Evolutionary conservation across 2,329 filamentous ascomycete species (phyloP).

Genomic region (Botryotinia convoluta): DNA sequence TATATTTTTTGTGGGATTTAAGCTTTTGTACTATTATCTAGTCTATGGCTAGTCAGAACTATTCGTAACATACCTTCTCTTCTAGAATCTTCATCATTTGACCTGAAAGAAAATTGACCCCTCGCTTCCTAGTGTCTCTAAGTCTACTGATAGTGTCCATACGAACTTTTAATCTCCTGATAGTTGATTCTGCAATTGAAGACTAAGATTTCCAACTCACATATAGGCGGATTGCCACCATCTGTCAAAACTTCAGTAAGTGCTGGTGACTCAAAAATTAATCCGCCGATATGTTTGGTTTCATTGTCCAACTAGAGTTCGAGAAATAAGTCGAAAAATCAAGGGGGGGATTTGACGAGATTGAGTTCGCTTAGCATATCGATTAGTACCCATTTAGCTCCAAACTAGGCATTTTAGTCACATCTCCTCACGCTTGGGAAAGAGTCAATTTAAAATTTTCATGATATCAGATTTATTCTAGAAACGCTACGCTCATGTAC

Average conservation of each 20-base stretch:
- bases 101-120: background rate
- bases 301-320: background rate
- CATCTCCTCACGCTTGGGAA: background rate
- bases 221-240: too few relatives aligned
- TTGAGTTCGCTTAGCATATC: background rate
- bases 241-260: fast-evolving
- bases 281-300: fast-evolving
- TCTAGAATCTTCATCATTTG: background rate
- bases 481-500: background rate
- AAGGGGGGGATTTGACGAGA: background rate
- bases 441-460: background rate
- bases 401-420: background rate
- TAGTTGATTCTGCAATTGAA: background rate
- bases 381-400: background rate
- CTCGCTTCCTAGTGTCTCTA: background rate
- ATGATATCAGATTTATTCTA: background rate
- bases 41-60: background rate
- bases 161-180: background rate
- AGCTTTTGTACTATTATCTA: too few relatives aligned
- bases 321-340: background rate
- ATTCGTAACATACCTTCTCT: background rate
- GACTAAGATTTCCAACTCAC: background rate
- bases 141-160: background rate
- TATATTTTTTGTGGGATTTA: too few relatives aligned
- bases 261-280: background rate